Percentiles rank a stretch among this genome's conserved stretches.
Evolutionary conservation across 2,329 filamentous ascomycete species (phyloP).

Genomic region (Neopestalotiopsis sp.): DNA sequence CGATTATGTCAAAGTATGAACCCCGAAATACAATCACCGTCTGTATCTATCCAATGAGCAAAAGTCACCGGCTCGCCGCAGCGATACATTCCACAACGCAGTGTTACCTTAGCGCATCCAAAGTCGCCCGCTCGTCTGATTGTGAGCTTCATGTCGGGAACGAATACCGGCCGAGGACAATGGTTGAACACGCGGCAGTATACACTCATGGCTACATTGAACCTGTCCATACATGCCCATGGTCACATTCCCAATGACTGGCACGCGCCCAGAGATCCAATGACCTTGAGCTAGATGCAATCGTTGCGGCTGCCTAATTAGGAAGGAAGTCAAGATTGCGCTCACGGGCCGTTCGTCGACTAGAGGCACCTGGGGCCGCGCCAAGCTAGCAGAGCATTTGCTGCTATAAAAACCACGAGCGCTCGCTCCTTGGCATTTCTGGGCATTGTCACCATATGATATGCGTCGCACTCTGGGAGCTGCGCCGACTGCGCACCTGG

Average conservation of each 20-base stretch:
- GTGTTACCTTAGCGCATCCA: neutral
- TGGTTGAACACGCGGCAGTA: too few species aligned
- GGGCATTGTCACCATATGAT: slow-evolving; percentile 16
- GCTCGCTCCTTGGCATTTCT: slow-evolving; percentile 17
- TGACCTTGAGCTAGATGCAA: neutral
- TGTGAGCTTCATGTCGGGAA: too few species aligned
- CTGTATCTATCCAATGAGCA: neutral
- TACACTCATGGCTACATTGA: too few species aligned
- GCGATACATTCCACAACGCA: neutral
- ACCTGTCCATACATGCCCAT: neutral
- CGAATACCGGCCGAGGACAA: too few species aligned
- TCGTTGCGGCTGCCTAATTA: slow-evolving; percentile 12
- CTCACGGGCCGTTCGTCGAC: slow-evolving; percentile 4
- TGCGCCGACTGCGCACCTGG: neutral
- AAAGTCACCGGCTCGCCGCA: neutral
- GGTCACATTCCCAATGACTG: neutral
- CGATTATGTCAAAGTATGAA: neutral
- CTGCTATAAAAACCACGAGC: slow-evolving; percentile 14
- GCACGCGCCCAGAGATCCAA: neutral
- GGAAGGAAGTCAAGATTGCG: slow-evolving; percentile 8
- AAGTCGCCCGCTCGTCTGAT: too few species aligned
- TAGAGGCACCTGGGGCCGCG: slow-evolving; percentile 6
- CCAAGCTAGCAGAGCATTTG: slow-evolving; percentile 11
- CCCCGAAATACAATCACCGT: neutral
- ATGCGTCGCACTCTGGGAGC: neutral